A percentile compares a stretch with the other conserved stretches of the same genome.
Evolutionary conservation across 2,329 filamentous ascomycete genomes (phyloP).

Genomic region (Niveomyces coronatus): DNA sequence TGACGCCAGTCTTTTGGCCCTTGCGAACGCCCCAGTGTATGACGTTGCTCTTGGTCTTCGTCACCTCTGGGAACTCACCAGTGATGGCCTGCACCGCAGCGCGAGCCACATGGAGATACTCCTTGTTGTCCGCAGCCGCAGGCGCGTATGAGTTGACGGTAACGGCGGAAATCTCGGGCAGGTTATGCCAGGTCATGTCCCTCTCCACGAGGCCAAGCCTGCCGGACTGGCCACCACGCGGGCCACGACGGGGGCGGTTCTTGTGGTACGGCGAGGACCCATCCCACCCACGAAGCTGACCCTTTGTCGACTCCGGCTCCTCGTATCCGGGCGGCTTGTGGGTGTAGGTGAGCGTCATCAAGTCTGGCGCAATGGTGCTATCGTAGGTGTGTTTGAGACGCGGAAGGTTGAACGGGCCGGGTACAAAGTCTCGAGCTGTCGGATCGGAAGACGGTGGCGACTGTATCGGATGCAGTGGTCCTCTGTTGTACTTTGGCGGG

Average conservation of each 20-base stretch:
- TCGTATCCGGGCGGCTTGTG: slow-evolving; percentile 72
- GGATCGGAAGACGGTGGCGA: slow-evolving; percentile 80
- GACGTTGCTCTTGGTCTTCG: slow-evolving; percentile 59
- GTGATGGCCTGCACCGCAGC: slow-evolving; percentile 81
- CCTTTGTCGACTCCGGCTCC: slow-evolving; percentile 33
- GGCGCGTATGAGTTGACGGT: slow-evolving; percentile 71
- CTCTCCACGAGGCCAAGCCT: slow-evolving; percentile 61
- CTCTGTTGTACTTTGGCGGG: slow-evolving; percentile 88
- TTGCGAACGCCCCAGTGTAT: slow-evolving; percentile 63
- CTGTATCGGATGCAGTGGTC: slow-evolving; percentile 86
- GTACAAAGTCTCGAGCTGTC: slow-evolving; percentile 75
- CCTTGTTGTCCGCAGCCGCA: slow-evolving; percentile 57
- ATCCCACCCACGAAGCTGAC: slow-evolving; percentile 76
- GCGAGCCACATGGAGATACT: slow-evolving; percentile 70
- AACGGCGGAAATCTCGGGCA: slow-evolving; percentile 72
- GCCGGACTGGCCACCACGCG: slow-evolving; percentile 59
- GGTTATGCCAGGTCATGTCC: slow-evolving; percentile 69
- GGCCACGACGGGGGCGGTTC: slow-evolving; percentile 75
- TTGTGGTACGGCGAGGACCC: slow-evolving; percentile 89
- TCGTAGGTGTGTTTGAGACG: slow-evolving; percentile 86
- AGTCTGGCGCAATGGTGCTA: slow-evolving; percentile 73
- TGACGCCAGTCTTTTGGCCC: slow-evolving; percentile 64
- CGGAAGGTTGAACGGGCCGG: slow-evolving; percentile 82
- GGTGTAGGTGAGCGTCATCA: slow-evolving; percentile 79
- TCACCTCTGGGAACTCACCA: slow-evolving; percentile 61